Conservation (phyloP, 2,329 filamentous ascomycete genomes). For the Sporothrix curviconia region DNA sequence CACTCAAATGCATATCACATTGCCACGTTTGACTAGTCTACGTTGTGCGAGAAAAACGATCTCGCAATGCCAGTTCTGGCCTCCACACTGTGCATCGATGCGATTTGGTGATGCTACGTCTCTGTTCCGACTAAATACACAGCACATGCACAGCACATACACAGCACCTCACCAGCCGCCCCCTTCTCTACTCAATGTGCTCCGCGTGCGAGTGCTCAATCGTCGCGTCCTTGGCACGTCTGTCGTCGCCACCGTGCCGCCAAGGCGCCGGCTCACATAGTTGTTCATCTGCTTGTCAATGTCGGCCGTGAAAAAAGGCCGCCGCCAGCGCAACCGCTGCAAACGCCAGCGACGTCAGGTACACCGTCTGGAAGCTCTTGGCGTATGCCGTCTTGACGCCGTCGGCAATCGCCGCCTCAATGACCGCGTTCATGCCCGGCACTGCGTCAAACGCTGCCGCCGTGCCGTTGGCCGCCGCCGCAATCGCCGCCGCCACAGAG, state of each 20-base stretch:
- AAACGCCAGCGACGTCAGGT: constrained; percentile 11
- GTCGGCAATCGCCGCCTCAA: constrained; percentile 4
- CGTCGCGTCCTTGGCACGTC: constrained; percentile 4
- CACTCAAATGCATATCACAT: too few species aligned
- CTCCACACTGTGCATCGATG: too few species aligned
- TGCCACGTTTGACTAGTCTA: background rate
- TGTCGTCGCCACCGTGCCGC: constrained; percentile 10
- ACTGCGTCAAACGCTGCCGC: background rate
- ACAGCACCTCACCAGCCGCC: too few species aligned
- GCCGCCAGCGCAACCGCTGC: constrained; percentile 9
- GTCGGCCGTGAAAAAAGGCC: constrained; percentile 9
- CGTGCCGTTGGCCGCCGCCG: constrained; percentile 6
- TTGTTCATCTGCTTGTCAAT: constrained; percentile 11
- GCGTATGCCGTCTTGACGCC: constrained; percentile 10
- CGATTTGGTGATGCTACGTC: too few species aligned
- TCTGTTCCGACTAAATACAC: too few species aligned
- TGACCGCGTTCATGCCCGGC: constrained; percentile 12
- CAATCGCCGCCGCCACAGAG: constrained; percentile 3
- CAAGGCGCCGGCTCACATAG: constrained; percentile 13
- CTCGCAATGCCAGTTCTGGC: too few species aligned
- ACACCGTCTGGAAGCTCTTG: constrained; percentile 7
- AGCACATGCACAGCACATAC: too few species aligned
- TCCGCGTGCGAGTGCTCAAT: too few species aligned
- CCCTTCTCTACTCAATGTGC: too few species aligned
- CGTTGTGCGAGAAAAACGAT: too few species aligned